These are phyloP conservation scores for Colletotrichum echinochloae DNA, from an alignment of 2,329 filamentous ascomycete genomes.

Conservation along the genomic window DNA sequence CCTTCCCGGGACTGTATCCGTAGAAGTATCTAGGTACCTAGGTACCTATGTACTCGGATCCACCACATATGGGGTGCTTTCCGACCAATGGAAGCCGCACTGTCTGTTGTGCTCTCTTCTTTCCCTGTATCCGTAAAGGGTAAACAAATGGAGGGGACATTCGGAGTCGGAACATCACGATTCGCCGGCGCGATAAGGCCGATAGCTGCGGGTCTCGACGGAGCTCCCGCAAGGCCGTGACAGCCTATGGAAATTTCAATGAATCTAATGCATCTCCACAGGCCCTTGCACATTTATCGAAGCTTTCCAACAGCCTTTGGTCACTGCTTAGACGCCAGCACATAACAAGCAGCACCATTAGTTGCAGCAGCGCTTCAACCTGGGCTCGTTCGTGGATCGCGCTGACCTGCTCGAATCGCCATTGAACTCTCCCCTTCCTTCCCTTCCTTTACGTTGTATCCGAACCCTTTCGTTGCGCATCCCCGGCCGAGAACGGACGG, in stretches of 20 bases:
- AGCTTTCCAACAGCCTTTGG: constrained; percentile 30
- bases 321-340: constrained; percentile 16
- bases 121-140: neutral
- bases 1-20: neutral
- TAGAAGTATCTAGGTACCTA: too few species aligned
- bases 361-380: constrained; percentile 1
- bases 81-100: neutral
- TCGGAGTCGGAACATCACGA: constrained; percentile 33
- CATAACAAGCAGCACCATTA: neutral
- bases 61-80: too few species aligned
- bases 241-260: constrained; percentile 41
- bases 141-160: neutral
- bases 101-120: neutral
- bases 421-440: neutral
- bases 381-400: neutral
- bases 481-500: constrained; percentile 24
- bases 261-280: constrained; percentile 40
- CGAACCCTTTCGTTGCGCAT: neutral
- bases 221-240: constrained; percentile 30
- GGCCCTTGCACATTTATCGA: constrained; percentile 36
- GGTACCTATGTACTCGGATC: too few species aligned
- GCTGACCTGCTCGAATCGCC: neutral
- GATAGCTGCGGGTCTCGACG: constrained; percentile 40
- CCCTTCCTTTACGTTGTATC: neutral
- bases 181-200: constrained; percentile 39